phyloP scores from a whole-genome alignment of 768 basidiomycete genomes.

The Calocybe indica region DNA sequence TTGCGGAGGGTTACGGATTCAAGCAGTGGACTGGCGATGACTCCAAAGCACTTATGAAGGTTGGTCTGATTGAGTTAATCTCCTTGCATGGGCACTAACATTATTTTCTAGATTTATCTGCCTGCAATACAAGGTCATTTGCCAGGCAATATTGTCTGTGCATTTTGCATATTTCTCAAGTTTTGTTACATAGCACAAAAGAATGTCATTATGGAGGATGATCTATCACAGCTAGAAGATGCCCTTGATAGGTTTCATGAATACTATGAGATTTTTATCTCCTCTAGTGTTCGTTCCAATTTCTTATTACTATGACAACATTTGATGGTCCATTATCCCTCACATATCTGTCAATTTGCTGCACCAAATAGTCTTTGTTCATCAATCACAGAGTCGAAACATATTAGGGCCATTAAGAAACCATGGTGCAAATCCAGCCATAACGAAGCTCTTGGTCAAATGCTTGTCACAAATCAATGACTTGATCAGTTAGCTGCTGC shows the following conservation, averaged over 20 bases:
- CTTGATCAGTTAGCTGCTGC: slow-evolving; percentile 21
- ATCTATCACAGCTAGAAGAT: slow-evolving; percentile 3
- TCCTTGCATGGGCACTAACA: not conserved
- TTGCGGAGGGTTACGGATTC: slow-evolving; percentile 17
- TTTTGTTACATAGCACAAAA: slow-evolving; percentile 16
- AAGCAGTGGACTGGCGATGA: slow-evolving; percentile 27
- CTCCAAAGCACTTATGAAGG: slow-evolving; percentile 27
- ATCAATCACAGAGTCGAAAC: slow-evolving; percentile 10
- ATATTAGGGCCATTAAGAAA: slow-evolving; percentile 18
- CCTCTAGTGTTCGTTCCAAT: not conserved
- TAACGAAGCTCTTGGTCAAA: slow-evolving; percentile 22
- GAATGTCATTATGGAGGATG: slow-evolving; percentile 4
- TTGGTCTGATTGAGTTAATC: not conserved
- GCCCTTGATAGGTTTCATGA: slow-evolving; percentile 3
- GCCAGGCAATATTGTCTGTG: slow-evolving; percentile 11
- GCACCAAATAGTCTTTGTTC: slow-evolving; percentile 8
- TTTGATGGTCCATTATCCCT: not conserved
- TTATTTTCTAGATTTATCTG: slow-evolving; percentile 15
- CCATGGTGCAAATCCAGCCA: slow-evolving; percentile 22
- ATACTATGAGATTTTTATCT: not conserved
- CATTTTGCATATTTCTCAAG: slow-evolving; percentile 14
- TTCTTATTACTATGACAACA: slow-evolving; percentile 27
- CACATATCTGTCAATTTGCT: slow-evolving; percentile 3
- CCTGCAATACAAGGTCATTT: slow-evolving; percentile 17
- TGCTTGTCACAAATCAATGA: slow-evolving; percentile 22